Evolutionary conservation across 306 rosid species (phyloP).

Genomic region (Vigna unguiculata): DNA sequence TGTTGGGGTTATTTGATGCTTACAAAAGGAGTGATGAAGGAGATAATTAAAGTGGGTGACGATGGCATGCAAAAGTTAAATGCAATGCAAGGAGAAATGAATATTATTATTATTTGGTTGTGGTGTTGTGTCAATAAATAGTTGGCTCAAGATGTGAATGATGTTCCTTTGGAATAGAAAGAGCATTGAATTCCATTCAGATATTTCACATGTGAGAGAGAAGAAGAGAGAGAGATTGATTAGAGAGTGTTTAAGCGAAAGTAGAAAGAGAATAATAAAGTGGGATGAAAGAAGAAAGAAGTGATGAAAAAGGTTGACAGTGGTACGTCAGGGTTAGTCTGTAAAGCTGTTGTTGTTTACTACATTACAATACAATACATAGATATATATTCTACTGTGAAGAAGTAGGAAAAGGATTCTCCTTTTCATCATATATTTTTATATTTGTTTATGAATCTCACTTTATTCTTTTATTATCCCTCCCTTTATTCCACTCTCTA

Average conservation of each 20-base stretch:
- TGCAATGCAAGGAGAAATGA: not conserved
- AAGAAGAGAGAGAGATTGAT: not conserved
- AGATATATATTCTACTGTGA: slow-evolving; percentile 37
- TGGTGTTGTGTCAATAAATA: slow-evolving; percentile 59
- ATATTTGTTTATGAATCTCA: slow-evolving; percentile 27
- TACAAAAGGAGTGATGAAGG: not conserved
- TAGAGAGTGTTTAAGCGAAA: no score
- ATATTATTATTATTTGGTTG: slow-evolving; percentile 41
- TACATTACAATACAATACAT: no score
- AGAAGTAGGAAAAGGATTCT: slow-evolving; percentile 48
- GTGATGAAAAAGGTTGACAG: slow-evolving; percentile 35
- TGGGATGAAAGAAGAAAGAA: no score
- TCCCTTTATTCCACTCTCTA: slow-evolving; percentile 60
- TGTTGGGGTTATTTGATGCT: not conserved
- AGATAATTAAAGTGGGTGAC: slow-evolving; percentile 32
- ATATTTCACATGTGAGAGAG: slow-evolving; percentile 58
- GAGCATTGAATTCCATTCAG: slow-evolving; percentile 53
- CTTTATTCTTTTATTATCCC: slow-evolving; percentile 81
- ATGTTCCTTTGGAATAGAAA: slow-evolving; percentile 60
- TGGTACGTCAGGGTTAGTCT: slow-evolving; percentile 45
- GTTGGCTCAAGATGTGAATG: slow-evolving; percentile 63
- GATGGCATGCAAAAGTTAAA: slow-evolving; percentile 15
- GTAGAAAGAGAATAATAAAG: no score
- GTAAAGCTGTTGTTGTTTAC: slow-evolving; percentile 39
- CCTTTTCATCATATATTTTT: slow-evolving; percentile 42